phyloP scores from a whole-genome alignment of 2,329 filamentous ascomycete genomes.

The Xylaria sp. region DNA sequence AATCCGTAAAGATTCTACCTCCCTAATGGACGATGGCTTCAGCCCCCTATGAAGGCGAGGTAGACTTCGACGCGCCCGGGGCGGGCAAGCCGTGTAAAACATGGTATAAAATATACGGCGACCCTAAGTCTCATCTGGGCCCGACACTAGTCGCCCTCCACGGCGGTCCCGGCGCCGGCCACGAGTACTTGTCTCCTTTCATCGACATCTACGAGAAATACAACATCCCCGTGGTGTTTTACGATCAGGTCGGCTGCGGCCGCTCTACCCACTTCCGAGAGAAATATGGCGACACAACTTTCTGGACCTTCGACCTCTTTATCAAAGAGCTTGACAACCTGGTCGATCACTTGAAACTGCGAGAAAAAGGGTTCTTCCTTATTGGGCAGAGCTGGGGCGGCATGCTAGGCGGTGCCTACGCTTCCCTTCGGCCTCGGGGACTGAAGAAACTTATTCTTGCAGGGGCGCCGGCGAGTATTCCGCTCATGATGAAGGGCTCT shows the following conservation, averaged over 20 bases:
- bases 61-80: background rate
- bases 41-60: background rate
- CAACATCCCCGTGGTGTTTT: conserved; percentile 52
- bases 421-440: background rate
- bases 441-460: conserved; percentile 23
- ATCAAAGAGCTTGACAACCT: conserved; percentile 9
- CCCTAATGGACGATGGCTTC: background rate
- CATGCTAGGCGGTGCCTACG: conserved; percentile 23
- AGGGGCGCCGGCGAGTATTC: conserved; percentile 17
- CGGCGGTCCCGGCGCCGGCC: conserved; percentile 54
- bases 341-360: conserved; percentile 1
- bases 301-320: background rate
- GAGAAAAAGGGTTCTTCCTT: conserved; percentile 2
- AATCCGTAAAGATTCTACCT: background rate
- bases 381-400: conserved; percentile 17
- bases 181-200: conserved; percentile 71
- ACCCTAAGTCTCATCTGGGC: conserved; percentile 51
- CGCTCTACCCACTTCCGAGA: conserved; percentile 14
- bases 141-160: conserved; percentile 28
- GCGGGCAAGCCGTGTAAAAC: background rate
- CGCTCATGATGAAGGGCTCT: conserved; percentile 3
- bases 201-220: conserved; percentile 58
- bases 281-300: background rate
- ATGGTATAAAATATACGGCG: conserved; percentile 10
- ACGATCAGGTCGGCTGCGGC: conserved; percentile 23